phyloP scores from a whole-genome alignment of 768 basidiomycete species.

The Sutorius australiensis region DNA sequence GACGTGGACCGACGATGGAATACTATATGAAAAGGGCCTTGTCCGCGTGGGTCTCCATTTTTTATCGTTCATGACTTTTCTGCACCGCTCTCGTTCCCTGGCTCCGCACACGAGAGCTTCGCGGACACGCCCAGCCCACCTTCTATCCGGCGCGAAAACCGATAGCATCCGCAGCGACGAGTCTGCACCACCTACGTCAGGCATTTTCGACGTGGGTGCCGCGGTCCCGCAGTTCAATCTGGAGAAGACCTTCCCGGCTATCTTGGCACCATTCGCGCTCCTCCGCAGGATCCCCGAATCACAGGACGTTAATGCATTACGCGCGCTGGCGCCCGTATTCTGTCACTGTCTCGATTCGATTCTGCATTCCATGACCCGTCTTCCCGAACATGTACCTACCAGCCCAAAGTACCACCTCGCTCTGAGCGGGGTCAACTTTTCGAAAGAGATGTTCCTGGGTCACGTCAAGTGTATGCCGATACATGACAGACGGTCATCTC shows the following conservation, averaged over 20 bases:
- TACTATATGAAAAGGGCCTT: neutral
- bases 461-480: slow-evolving; percentile 15
- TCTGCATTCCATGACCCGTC: slow-evolving; percentile 22
- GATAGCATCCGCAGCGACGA: slow-evolving; percentile 27
- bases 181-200: slow-evolving; percentile 23
- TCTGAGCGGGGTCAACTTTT: slow-evolving; percentile 18
- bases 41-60: no score
- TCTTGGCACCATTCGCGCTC: slow-evolving; percentile 28
- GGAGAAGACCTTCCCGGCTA: slow-evolving; percentile 35
- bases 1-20: slow-evolving; percentile 1
- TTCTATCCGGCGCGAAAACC: slow-evolving; percentile 10
- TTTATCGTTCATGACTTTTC: slow-evolving; percentile 9
- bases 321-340: slow-evolving; percentile 27
- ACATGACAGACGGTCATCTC: slow-evolving; percentile 1
- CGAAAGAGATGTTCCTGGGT: slow-evolving; percentile 20
- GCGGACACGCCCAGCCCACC: neutral
- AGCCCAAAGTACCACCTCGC: slow-evolving; percentile 22
- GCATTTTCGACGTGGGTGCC: slow-evolving; percentile 1
- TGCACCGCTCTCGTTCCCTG: slow-evolving; percentile 10
- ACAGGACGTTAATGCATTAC: slow-evolving; percentile 26
- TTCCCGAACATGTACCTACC: slow-evolving; percentile 21
- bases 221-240: slow-evolving; percentile 25
- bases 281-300: slow-evolving; percentile 25
- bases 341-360: slow-evolving; percentile 24
- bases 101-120: slow-evolving; percentile 1